phyloP scores from a whole-genome alignment of 2,329 filamentous ascomycete species.

The Aspergillus sp. region DNA sequence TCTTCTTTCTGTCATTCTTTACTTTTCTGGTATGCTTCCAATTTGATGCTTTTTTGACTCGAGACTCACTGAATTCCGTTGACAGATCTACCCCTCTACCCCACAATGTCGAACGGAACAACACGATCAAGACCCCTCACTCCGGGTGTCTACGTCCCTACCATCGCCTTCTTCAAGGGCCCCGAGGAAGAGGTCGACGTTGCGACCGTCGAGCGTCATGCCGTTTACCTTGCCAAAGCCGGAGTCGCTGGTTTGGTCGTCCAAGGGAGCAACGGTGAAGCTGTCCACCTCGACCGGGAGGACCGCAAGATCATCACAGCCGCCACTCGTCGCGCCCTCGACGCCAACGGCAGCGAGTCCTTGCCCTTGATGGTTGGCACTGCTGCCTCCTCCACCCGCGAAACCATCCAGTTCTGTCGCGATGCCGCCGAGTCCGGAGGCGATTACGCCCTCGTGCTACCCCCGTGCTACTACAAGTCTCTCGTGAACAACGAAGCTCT shows the following conservation, averaged over 20 bases:
- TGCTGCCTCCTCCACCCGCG: slow-evolving; percentile 67
- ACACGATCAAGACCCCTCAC: slow-evolving; percentile 23
- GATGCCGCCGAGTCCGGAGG: slow-evolving; percentile 67
- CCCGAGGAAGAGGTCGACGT: slow-evolving; percentile 63
- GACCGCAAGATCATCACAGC: slow-evolving; percentile 66
- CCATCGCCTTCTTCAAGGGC: slow-evolving; percentile 66
- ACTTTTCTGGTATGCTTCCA: too few species aligned
- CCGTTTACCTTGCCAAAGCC: slow-evolving; percentile 65
- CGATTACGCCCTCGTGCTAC: slow-evolving; percentile 71
- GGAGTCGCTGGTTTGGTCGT: slow-evolving; percentile 71
- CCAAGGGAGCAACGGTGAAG: slow-evolving; percentile 79
- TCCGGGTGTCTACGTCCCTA: slow-evolving; percentile 65
- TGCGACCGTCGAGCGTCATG: slow-evolving; percentile 53
- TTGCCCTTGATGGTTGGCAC: slow-evolving; percentile 74
- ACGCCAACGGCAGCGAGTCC: slow-evolving; percentile 59
- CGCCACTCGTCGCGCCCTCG: slow-evolving; percentile 65
- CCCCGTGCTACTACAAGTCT: slow-evolving; percentile 69
- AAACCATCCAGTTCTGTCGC: slow-evolving; percentile 64
- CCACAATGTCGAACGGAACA: slow-evolving; percentile 9
- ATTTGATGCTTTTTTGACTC: too few species aligned
- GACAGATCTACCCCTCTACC: too few species aligned
- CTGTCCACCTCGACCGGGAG: slow-evolving; percentile 67
- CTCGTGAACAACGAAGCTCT: slow-evolving; percentile 59
- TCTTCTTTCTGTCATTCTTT: too few species aligned
- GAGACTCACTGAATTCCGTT: too few species aligned